Evolutionary conservation across 306 rosid species (phyloP), one percentile per base, ranked within the genome.

Genomic region (Trifolium pratense): DNA sequence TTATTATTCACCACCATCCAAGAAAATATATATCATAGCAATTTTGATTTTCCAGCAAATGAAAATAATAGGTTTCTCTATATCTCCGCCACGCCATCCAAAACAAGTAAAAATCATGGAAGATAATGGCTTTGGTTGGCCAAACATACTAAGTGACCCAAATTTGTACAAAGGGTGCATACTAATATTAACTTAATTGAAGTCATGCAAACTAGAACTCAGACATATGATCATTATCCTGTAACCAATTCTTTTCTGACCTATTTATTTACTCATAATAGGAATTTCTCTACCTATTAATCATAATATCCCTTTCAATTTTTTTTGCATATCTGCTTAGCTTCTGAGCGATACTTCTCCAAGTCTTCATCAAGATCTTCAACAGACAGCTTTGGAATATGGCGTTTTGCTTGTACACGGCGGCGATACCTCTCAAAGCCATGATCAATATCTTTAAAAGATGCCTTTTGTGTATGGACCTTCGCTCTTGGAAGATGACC

Each of bases 281-380:
- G 6, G 32, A 29, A 32, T 66, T 36, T 34, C 45, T 72, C 40
- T 23, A 60, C 58, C 78, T 31, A 64, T 46, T 34, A 23, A 15
- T 20, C 53, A 18, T 25, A 25, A 29, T 32, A 40, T 71, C 75
- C 68, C 58, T 81, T 71, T 76, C 43, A 34, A 12, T 26, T 29
- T 63, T 53, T 26, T 11, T 64, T 29, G 6, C 25, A 75, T 46
- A 70, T 23, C 79, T 29, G 23, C 81, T 20, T 67, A 75, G 84
- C 85, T 31, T 77, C 77, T 4, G 17, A 69, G 67, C 31, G 88
- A 81, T 89, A 87, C 55, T 20, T 79, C 81, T 87, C 94, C 89
- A 89, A 75, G 23, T 89, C 94, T 17, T 86, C 88, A 57, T 89
- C 91, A 49, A 89, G 91, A 52, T 87, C 91, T 66, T 78, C 74